Conservation (phyloP, 1,139 yeast species). For the Debaryomyces psychrophilus region DNA sequence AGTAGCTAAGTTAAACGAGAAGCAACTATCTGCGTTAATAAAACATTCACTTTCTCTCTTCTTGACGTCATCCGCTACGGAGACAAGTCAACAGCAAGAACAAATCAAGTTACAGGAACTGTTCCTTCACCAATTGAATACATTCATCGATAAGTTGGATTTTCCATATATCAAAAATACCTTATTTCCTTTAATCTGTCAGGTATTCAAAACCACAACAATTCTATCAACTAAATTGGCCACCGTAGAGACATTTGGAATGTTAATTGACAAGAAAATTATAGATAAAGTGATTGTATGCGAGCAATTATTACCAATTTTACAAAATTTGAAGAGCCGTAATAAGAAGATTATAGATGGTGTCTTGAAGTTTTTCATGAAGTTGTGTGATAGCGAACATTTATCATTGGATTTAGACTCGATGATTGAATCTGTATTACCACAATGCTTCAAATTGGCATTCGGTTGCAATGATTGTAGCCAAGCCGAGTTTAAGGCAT, state of each 20-base stretch:
- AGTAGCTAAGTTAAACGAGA: conserved; percentile 54
- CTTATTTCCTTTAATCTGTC: conserved; percentile 71
- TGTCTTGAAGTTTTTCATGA: conserved; percentile 55
- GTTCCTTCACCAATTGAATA: conserved; percentile 50
- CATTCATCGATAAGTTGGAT: conserved; percentile 55
- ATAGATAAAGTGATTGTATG: conserved; percentile 73
- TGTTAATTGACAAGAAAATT: conserved; percentile 57
- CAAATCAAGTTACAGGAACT: conserved; percentile 58
- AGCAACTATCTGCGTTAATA: conserved; percentile 39
- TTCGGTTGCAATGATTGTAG: conserved; percentile 49
- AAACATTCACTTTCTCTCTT: conserved; percentile 34
- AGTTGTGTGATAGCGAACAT: conserved; percentile 43
- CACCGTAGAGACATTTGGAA: conserved; percentile 66
- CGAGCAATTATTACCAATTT: conserved; percentile 77
- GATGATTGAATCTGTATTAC: conserved; percentile 40
- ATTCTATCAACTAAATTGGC: conserved; percentile 75
- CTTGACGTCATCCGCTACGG: conserved; percentile 31
- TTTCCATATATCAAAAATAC: conserved; percentile 75
- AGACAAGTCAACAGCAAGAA: conserved; percentile 30
- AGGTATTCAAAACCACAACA: conserved; percentile 80
- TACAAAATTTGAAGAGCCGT: conserved; percentile 74
- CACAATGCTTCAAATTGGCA: conserved; percentile 41
- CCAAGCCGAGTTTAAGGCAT: conserved; percentile 37
- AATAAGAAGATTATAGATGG: conserved; percentile 67
- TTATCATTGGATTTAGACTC: conserved; percentile 40